A percentile compares a stretch with the other conserved stretches of the same genome.
These are phyloP conservation scores for Tricholoma terreum DNA, from an alignment of 768 basidiomycete genomes.

Conservation along the genomic window DNA sequence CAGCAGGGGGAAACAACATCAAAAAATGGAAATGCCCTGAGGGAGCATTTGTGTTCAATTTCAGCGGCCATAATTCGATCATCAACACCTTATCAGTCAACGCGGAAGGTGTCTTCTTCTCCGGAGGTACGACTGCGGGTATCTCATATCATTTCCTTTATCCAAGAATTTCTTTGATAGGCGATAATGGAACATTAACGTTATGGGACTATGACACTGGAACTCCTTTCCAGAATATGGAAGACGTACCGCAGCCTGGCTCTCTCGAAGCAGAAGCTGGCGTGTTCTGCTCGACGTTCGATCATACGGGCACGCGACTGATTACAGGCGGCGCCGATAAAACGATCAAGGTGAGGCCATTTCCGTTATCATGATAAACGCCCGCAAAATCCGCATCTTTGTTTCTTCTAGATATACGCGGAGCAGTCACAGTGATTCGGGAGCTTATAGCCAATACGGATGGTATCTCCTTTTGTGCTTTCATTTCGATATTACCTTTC, in stretches of 20 bases:
- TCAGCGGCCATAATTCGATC: conserved; percentile 94
- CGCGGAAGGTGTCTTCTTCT: conserved; percentile 94
- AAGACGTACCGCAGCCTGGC: conserved; percentile 96
- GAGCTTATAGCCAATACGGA: background rate
- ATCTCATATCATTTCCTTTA: background rate
- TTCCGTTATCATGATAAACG: conserved; percentile 3
- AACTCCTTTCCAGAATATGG: conserved; percentile 89
- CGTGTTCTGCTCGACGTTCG: conserved; percentile 96
- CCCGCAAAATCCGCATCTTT: background rate
- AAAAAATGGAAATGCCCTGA: conserved; percentile 99
- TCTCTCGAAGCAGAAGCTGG: conserved; percentile 97
- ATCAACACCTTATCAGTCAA: conserved; percentile 96
- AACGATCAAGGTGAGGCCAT: conserved; percentile 82
- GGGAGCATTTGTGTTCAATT: conserved; percentile 94
- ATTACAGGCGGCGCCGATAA: conserved; percentile 98
- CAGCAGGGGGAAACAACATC: conserved; percentile 99
- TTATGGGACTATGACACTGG: conserved; percentile 97
- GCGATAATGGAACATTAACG: conserved; percentile 86
- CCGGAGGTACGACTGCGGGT: conserved; percentile 65
- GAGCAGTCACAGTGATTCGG: conserved; percentile 56
- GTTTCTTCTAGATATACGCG: conserved; percentile 50
- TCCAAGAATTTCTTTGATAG: conserved; percentile 36
- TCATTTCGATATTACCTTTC: background rate
- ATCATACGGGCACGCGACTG: conserved; percentile 88
- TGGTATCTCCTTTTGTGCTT: background rate